Evolutionary conservation across 805 yeast genomes (phyloP), one percentile per base, ranked within the genome.

Genomic region (Ogataea allantospora): DNA sequence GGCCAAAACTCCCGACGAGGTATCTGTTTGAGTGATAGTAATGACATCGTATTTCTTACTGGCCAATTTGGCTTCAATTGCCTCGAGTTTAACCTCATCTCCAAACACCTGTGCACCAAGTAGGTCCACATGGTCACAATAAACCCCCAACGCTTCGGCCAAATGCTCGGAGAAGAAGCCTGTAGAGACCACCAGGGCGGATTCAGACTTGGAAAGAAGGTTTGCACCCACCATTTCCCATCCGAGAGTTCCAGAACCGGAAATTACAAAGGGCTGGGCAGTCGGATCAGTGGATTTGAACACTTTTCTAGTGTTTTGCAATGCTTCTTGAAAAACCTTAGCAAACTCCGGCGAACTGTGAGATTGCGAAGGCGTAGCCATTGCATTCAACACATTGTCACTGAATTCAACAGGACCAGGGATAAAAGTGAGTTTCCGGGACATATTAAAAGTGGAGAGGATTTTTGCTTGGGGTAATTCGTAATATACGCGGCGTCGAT

Each of bases 191-290:
- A 89, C 86, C 50, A 91, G 73, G 6, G 78, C 91, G 30, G 77
- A 73, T 42, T 88, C 95, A 39, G 78, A 80, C 2, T 73, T 69
- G 12, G 66, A 54, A 37, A 87, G 55, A 49, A 88, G 70, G 65
- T 91, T 89, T 22, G 95, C 73, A 17, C 83, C 95, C 27, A 78
- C 81, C 45, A 89, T 68, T 56, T 89, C 98, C 96, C 96, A 89
- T 24, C 98, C 98, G 27, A 89, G 71, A 14, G 97, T 88, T 41
- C 98, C 98, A 2, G 95, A 83, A 28, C 97, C 98, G 3, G 93
- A 73, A 40, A 91, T 58, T 11, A 91, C 85, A 43, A 85, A 71
- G 6, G 89, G 87, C 66, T 87, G 96, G 24, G 93, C 76, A n/a
- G 64, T 58, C 10, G 76, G 61, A 52, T 74, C 78, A 18, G 77